A percentile compares a stretch with the other conserved stretches of the same genome.
Conservation (phyloP, 345 rosid genomes). For the Syzygium jambos region DNA sequence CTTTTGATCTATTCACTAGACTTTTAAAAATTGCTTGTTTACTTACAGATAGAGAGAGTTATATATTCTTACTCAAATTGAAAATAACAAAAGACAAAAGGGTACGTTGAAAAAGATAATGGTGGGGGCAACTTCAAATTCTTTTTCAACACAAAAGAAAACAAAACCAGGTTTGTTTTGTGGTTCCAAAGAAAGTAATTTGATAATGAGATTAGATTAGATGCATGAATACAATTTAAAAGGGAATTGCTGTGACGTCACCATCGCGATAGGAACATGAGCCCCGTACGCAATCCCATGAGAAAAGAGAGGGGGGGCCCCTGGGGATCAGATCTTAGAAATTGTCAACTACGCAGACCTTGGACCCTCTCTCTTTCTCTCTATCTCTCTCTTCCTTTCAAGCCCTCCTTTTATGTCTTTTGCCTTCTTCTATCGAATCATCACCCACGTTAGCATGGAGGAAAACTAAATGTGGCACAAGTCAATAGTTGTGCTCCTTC, state of each 20-base stretch:
- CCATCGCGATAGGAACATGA: conserved; percentile 6
- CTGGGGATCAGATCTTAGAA: conserved; percentile 15
- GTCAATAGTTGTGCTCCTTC: not conserved
- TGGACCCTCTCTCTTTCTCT: not conserved
- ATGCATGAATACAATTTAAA: too few species aligned
- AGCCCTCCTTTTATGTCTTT: not conserved
- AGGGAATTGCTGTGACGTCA: not conserved
- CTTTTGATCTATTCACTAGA: not conserved
- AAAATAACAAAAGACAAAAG: not conserved
- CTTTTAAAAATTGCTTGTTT: not conserved
- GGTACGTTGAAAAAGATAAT: not conserved
- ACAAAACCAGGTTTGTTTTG: not conserved
- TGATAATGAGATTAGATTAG: not conserved
- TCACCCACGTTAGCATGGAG: not conserved
- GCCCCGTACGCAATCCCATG: conserved; percentile 23
- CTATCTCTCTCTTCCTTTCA: not conserved
- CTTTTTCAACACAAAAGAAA: not conserved
- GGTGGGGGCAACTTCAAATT: not conserved
- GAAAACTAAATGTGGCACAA: not conserved
- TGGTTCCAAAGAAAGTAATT: not conserved
- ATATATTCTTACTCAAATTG: not conserved
- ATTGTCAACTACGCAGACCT: conserved; percentile 16
- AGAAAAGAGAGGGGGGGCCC: not conserved
- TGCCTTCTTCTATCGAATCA: not conserved
- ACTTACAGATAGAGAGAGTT: not conserved